Evolutionary conservation across 75 land plant genomes (phyloP).

Genomic region (Pinus tabuliformis): DNA sequence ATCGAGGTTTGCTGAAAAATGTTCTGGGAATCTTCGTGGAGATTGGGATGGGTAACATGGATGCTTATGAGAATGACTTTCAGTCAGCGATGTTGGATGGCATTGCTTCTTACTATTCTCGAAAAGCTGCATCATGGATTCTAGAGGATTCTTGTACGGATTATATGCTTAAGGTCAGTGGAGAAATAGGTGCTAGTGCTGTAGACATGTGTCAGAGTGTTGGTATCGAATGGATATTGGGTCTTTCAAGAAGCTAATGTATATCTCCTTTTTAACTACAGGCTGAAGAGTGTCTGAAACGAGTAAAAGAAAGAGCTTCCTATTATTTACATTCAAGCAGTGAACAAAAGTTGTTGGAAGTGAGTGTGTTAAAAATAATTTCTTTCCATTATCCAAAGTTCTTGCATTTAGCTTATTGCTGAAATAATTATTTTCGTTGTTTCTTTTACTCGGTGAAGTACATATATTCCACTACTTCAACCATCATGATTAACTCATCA

Average conservation of each 20-base stretch:
- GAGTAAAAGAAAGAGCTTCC: slow-evolving; percentile 83
- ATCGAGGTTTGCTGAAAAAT: slow-evolving; percentile 85
- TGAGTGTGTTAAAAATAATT: slow-evolving; percentile 9
- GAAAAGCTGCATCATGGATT: slow-evolving; percentile 94
- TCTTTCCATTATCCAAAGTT: neutral
- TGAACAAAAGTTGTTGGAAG: slow-evolving; percentile 90
- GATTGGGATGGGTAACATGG: slow-evolving; percentile 95
- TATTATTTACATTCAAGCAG: slow-evolving; percentile 92
- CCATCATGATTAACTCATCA: neutral
- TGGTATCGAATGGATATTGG: neutral
- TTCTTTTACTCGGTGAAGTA: neutral
- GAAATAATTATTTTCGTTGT: neutral
- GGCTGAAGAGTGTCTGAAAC: slow-evolving; percentile 94
- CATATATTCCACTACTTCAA: neutral
- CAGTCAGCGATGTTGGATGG: slow-evolving; percentile 76
- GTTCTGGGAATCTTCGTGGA: slow-evolving; percentile 93
- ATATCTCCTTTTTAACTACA: slow-evolving; percentile 11
- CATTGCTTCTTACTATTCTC: slow-evolving; percentile 77
- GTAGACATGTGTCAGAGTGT: neutral
- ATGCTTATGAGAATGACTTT: slow-evolving; percentile 87
- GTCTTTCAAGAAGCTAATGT: neutral
- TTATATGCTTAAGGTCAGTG: slow-evolving; percentile 85
- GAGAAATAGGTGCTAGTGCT: neutral
- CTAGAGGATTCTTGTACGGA: slow-evolving; percentile 95
- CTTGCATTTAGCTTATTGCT: neutral